Percentiles rank a stretch among this genome's conserved stretches.
These are phyloP conservation scores for Boletus vinaceobasis DNA, from an alignment of 768 basidiomycete species.

Conservation along the genomic window DNA sequence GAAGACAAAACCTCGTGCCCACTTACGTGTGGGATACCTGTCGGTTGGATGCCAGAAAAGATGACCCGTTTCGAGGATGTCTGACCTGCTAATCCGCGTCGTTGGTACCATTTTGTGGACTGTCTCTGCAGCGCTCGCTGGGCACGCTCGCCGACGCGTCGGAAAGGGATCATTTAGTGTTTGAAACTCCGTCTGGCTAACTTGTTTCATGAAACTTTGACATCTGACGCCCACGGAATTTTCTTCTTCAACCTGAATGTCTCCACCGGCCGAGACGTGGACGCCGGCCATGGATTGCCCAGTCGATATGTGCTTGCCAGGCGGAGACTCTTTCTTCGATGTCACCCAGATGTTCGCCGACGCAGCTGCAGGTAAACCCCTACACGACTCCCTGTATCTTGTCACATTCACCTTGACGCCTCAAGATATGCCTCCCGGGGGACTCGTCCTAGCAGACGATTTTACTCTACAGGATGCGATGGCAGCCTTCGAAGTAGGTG, in stretches of 20 bases:
- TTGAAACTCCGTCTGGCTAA: conserved; percentile 29
- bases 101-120: neutral
- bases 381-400: neutral
- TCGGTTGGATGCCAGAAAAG: conserved; percentile 93
- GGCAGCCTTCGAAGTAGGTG: conserved; percentile 81
- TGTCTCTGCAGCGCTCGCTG: conserved; percentile 2
- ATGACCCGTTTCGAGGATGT: conserved; percentile 40
- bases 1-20: neutral
- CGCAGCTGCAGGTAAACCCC: conserved; percentile 57
- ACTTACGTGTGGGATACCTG: conserved; percentile 83
- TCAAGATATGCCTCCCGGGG: conserved; percentile 60
- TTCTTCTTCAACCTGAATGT: neutral
- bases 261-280: conserved; percentile 4
- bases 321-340: conserved; percentile 59
- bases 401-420: conserved; percentile 17
- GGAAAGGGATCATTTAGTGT: conserved; percentile 15
- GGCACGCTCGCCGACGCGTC: conserved; percentile 5
- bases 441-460: conserved; percentile 61
- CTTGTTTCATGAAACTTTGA: conserved; percentile 11
- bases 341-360: conserved; percentile 56
- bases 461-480: conserved; percentile 87
- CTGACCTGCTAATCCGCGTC: conserved; percentile 7
- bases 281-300: conserved; percentile 18
- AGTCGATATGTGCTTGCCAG: conserved; percentile 39
- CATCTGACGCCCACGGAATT: neutral